Evolutionary conservation across 2,329 filamentous ascomycete genomes (phyloP), one percentile per base, ranked within the genome.

Genomic region (Domatiomyces globalis): DNA sequence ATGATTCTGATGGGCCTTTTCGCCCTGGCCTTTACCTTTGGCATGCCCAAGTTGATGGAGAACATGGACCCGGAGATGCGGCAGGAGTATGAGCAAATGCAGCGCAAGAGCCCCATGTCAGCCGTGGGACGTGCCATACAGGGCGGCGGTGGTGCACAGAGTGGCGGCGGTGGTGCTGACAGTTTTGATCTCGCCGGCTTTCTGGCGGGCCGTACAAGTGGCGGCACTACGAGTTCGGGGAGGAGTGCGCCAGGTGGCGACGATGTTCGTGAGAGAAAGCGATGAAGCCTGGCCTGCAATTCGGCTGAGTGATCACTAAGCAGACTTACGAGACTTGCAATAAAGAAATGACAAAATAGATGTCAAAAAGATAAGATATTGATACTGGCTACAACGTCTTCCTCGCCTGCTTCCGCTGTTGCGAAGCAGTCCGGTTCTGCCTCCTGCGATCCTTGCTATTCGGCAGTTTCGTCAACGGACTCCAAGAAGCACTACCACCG

Each of bases 31-130:
- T 73, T 95, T 58, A 88, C 95, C 56, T 77, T 96, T 62, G 89
- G 89, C 59, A 87, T 96, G 85, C 92, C 92, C 12, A 92, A 95
- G 68, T 69, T 98, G 51, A 81, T 96, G 72, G 89, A 96, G 49
- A 95, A 92, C 66, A 95, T 98, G 89, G 92, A 96, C 66, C 87
- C 87, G n/a, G 92, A 98, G 68, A 85, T 87, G 71, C 83, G 83
- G 62, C 87, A 86, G 61, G 92, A 96, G 66, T 95, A 92, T 65
- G 88, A 95, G 66, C 85, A 87, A 63, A 83, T 87, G 63, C 87
- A 92, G 67, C 87, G 88, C 70, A 78, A 79, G 56, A 82, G 80
- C 58, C 80, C 84, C 1, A 73, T 89, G 59, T 76, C 74, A 55
- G 73, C 78, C 64, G 61, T 80, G 60, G 72, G 80, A 51, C 66